Evolutionary conservation across 2,329 filamentous ascomycete species (phyloP).

Genomic region (Talaromyces islandicus): DNA sequence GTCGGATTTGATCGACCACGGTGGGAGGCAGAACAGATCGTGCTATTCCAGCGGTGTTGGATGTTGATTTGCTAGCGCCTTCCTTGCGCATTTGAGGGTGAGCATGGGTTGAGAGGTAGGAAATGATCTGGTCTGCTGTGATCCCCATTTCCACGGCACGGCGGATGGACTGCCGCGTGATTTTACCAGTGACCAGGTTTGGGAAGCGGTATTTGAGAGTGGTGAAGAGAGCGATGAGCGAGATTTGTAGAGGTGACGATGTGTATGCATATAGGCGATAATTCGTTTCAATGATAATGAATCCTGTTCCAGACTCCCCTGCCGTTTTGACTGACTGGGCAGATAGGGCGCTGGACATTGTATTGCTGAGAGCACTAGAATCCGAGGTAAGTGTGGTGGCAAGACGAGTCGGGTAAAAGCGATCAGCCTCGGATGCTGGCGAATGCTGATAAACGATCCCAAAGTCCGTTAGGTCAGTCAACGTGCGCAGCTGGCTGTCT

Average conservation of each 20-base stretch:
- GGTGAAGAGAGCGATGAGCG: slow-evolving; percentile 84
- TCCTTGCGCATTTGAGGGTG: slow-evolving; percentile 86
- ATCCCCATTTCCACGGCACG: slow-evolving; percentile 85
- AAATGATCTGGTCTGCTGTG: slow-evolving; percentile 90
- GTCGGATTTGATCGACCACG: slow-evolving; percentile 91
- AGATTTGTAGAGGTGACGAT: slow-evolving; percentile 86
- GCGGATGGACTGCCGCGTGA: slow-evolving; percentile 83
- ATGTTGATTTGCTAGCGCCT: slow-evolving; percentile 31
- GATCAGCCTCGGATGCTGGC: slow-evolving; percentile 34
- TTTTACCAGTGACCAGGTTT: slow-evolving; percentile 86
- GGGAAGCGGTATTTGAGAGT: slow-evolving; percentile 85
- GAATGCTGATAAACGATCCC: slow-evolving; percentile 72
- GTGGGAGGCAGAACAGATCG: slow-evolving; percentile 80
- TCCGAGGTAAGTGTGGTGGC: slow-evolving; percentile 85
- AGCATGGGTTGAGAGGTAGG: slow-evolving; percentile 84
- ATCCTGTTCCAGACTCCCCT: slow-evolving; percentile 48
- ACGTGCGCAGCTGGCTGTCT: slow-evolving; percentile 74
- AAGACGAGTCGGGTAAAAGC: slow-evolving; percentile 84
- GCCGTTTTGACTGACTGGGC: slow-evolving; percentile 27
- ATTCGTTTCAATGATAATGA: slow-evolving; percentile 96
- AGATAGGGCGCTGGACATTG: slow-evolving; percentile 59
- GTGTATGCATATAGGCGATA: slow-evolving; percentile 98
- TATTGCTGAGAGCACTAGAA: slow-evolving; percentile 65
- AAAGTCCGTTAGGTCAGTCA: slow-evolving; percentile 86
- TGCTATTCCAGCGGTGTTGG: slow-evolving; percentile 31